phyloP scores from a whole-genome alignment of 305 asterid genomes.

The Euphrasia arctica region DNA sequence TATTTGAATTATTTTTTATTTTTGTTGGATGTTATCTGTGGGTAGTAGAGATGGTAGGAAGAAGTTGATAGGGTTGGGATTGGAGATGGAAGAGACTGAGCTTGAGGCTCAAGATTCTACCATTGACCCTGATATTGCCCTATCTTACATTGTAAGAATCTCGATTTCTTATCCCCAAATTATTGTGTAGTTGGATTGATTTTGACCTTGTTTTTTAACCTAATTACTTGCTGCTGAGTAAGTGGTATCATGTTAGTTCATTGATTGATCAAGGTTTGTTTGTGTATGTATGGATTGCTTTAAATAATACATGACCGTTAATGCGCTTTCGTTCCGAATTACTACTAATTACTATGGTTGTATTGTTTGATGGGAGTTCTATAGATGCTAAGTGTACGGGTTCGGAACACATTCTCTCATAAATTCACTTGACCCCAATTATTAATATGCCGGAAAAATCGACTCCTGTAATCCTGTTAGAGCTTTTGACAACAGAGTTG shows the following conservation, averaged over 20 bases:
- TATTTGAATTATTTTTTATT: background rate
- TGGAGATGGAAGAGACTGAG: conserved; percentile 74
- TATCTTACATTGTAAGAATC: conserved; percentile 86
- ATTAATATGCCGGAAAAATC: background rate
- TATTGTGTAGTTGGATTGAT: conserved; percentile 22
- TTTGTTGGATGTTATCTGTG: conserved; percentile 68
- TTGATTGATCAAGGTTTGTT: background rate
- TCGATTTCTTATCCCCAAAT: conserved; percentile 20
- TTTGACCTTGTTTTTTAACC: conserved; percentile 7
- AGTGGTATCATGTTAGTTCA: no score
- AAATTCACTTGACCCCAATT: conserved; percentile 15
- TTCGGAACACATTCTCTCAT: conserved; percentile 7
- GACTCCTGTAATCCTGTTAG: background rate
- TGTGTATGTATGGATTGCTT: conserved; percentile 24
- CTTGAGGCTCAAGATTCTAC: conserved; percentile 45
- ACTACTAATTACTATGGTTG: conserved; percentile 22
- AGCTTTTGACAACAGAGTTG: no score
- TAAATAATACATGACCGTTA: conserved; percentile 16
- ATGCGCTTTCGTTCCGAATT: conserved; percentile 17
- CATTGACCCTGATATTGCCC: conserved; percentile 93
- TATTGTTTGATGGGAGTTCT: no score
- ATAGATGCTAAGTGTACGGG: conserved; percentile 20
- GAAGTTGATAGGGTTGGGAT: conserved; percentile 58
- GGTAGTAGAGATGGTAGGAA: conserved; percentile 77
- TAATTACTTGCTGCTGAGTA: no score